Evolutionary conservation across 805 yeast species (phyloP), one percentile per base, ranked within the genome.

Genomic region (Candida orba): DNA sequence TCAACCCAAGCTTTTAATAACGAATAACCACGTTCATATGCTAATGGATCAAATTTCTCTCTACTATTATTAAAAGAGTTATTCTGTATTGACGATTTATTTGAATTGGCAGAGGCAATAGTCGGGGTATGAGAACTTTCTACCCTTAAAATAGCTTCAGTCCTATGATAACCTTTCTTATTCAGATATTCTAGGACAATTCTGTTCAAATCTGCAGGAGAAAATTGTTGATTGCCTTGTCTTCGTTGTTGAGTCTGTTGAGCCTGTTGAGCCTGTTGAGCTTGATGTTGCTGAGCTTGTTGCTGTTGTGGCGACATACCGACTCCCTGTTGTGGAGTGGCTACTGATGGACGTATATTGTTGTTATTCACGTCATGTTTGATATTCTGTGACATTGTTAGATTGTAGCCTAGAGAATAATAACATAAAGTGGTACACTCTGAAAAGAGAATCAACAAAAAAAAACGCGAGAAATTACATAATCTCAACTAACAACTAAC

Each of bases 61-160:
- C 55, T 31, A 17, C 29, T 18, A n/a, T 13, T 17, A 14, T 5
- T 12, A 4, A 15, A 14, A 8, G 9, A 23, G 20, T 17, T 29
- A 31, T 20, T 15, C 15, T 38, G 17, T 27, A 13, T 30, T 5
- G 20, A 22, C 8, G 18, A 8, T 12, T 27, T 29, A 70, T 3
- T 31, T 31, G 20, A n/a, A 27, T 10, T 27, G 18, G 34, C 8
- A n/a, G 18, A 8, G 17, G 34, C 70, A 14, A 78, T 68, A 0
- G 81, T 72, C 4, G 69, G 67, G 0, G 80, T 73, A 46, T 83
- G 79, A 1, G 87, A 73, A 50, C 83, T 76, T 61, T 93, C 99
- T 48, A 89, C 78, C 49, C 99, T 76, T 40, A 93, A 72, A 82
- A 90, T 86, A 3, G 96, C 89, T 62, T 93, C 99, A 0, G 99